A percentile compares a stretch with the other conserved stretches of the same genome.
phyloP scores from a whole-genome alignment of 257 asterid species.

The Nicotiana otophora region DNA sequence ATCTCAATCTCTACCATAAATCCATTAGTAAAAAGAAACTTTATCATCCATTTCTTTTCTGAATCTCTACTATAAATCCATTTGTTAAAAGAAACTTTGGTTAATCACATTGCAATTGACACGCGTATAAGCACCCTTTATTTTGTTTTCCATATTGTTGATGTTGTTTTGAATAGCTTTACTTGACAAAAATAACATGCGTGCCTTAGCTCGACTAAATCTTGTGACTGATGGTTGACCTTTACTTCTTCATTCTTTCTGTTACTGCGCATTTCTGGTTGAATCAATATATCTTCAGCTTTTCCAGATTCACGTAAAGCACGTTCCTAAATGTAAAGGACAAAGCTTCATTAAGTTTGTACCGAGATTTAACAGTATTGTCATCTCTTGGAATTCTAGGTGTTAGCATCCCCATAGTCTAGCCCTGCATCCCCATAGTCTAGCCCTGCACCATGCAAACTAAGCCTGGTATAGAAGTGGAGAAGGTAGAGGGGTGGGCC shows the following conservation, averaged over 20 bases:
- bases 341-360: neutral
- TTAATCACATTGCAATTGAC: neutral
- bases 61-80: no score
- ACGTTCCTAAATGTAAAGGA: neutral
- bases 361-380: neutral
- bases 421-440: neutral
- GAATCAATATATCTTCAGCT: neutral
- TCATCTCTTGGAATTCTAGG: neutral
- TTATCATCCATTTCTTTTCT: no score
- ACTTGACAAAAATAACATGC: neutral
- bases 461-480: no score
- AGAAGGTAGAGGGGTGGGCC: no score
- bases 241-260: neutral
- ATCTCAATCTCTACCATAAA: neutral
- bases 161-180: neutral
- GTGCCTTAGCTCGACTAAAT: neutral
- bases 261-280: neutral
- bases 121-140: neutral
- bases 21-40: neutral
- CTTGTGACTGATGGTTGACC: neutral
- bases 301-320: neutral
- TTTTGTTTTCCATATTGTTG: neutral
- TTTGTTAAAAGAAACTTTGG: neutral
- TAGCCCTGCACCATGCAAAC: neutral
- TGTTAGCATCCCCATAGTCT: neutral